Evolutionary conservation across 306 rosid species (phyloP).

Genomic region (Oxytropis ochrocephala): DNA sequence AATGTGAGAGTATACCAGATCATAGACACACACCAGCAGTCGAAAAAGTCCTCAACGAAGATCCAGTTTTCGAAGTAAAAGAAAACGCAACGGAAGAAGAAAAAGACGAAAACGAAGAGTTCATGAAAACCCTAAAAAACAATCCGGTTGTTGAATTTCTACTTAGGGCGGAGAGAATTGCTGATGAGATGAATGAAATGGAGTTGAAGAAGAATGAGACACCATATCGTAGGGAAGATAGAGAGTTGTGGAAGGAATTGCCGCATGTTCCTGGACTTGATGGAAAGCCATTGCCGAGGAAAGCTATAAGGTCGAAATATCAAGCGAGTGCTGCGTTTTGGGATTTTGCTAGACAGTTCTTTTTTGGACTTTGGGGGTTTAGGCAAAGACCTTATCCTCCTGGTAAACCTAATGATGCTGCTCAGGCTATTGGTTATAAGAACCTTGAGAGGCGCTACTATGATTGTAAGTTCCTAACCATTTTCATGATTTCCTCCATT

Average conservation of each 20-base stretch:
- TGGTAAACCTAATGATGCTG: slow-evolving; percentile 76
- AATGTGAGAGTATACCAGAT: slow-evolving; percentile 57
- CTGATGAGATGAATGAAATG: slow-evolving; percentile 45
- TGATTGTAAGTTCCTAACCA: slow-evolving; percentile 56
- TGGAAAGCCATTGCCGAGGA: slow-evolving; percentile 88
- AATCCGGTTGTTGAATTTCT: slow-evolving; percentile 60
- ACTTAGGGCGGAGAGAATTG: slow-evolving; percentile 50
- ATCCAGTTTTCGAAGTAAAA: slow-evolving; percentile 40
- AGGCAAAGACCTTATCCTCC: slow-evolving; percentile 83
- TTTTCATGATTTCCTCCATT: not conserved
- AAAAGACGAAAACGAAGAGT: slow-evolving; percentile 45
- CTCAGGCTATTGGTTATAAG: slow-evolving; percentile 91
- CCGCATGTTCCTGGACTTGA: slow-evolving; percentile 72
- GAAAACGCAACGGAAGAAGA: slow-evolving; percentile 67
- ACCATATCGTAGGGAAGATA: slow-evolving; percentile 57
- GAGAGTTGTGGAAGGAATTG: slow-evolving; percentile 54
- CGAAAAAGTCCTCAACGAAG: slow-evolving; percentile 48
- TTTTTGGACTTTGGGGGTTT: slow-evolving; percentile 80
- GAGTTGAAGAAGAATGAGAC: slow-evolving; percentile 59
- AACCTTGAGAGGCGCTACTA: slow-evolving; percentile 68
- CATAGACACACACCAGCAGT: slow-evolving; percentile 70
- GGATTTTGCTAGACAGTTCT: slow-evolving; percentile 84
- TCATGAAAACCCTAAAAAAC: slow-evolving; percentile 33
- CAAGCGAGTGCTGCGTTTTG: slow-evolving; percentile 65
- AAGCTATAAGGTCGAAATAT: slow-evolving; percentile 36